A percentile compares a stretch with the other conserved stretches of the same genome.
phyloP scores from a whole-genome alignment of 2,329 filamentous ascomycete genomes.

The Sphaceloma murrayae region DNA sequence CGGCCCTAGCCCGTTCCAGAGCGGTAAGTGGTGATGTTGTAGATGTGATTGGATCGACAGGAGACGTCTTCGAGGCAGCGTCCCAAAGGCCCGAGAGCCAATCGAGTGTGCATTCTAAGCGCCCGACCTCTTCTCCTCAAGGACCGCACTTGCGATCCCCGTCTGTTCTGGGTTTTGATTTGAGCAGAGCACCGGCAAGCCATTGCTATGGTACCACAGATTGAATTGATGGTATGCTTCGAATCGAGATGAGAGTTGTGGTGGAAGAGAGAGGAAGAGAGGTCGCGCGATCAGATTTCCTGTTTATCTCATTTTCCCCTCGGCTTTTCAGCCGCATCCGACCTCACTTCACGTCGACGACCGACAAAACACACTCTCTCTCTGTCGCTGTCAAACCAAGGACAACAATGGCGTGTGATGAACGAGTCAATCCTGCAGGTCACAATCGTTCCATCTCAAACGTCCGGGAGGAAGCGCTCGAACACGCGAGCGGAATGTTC shows the following conservation, averaged over 20 bases:
- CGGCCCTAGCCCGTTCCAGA: background rate
- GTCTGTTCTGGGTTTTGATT: slow-evolving; percentile 10
- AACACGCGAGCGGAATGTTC: slow-evolving; percentile 1
- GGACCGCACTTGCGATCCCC: background rate
- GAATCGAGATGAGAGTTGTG: slow-evolving; percentile 5
- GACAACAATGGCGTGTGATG: slow-evolving; percentile 1
- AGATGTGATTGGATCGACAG: slow-evolving; percentile 6
- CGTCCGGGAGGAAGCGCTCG: background rate
- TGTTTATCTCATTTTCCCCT: too few relatives aligned
- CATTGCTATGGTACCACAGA: slow-evolving; percentile 7
- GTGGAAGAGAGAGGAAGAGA: background rate
- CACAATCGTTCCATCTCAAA: slow-evolving; percentile 1
- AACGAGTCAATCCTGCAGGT: slow-evolving; percentile 13
- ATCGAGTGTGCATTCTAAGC: background rate
- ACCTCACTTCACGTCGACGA: slow-evolving; percentile 1
- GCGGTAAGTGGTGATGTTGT: background rate
- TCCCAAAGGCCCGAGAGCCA: background rate
- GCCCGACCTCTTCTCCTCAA: slow-evolving; percentile 1
- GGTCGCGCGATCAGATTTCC: too few relatives aligned
- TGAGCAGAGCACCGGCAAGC: too few relatives aligned
- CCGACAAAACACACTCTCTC: slow-evolving; percentile 1
- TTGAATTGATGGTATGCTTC: background rate
- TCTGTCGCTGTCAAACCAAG: background rate
- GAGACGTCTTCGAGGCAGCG: slow-evolving; percentile 2
- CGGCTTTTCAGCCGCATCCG: too few relatives aligned